Evolutionary conservation across 1,139 yeast genomes (phyloP), one percentile per base, ranked within the genome.

Genomic region (Hyphopichia fennica): DNA sequence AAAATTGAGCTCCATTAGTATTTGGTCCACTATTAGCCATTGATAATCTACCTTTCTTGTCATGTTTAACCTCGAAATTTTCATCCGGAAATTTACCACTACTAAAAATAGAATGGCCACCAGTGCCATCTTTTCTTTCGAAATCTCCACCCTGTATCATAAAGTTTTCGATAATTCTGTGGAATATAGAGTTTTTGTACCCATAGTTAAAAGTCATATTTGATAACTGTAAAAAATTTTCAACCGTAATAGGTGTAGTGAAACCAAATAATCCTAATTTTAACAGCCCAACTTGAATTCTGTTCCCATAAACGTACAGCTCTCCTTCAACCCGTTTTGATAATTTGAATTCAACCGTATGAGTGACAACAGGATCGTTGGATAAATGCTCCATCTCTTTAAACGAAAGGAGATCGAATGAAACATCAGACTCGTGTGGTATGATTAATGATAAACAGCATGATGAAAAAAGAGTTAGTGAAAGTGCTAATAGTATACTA

Each of bases 11-110:
- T 1, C 75, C 73, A 47, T 72, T 72, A 41, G 75, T 69, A 47
- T 70, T 58, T 7, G 66, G 62, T 0, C 76, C 76, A 2, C 65
- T 53, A 51, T 69, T 71, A 38, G 76, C 77, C 77, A 71, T 71
- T 16, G 72, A 62, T 23, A 72, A 44, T 34, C 77, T 53, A 4
- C 78, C 77, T 14, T 49, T 36, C 48, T 69, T 70, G 47, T 62
- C 53, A 52, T 72, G 77, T 34, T 50, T 52, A 14, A 72, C 32
- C 3, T 41, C 43, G 40, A 70, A 71, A 49, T 65, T 66, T 47
- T 72, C 78, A 46, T 72, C 77, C 10, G 57, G 61, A 42, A 72
- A 72, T 39, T 47, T 49, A 2, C 52, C 53, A 31, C 53, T 54
- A 9, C 62, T 62, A 43, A 57, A 70, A 16, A 70, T 62, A 2